Conservation (phyloP, 495 filamentous ascomycete species). For the Chaetomium fimeti region DNA sequence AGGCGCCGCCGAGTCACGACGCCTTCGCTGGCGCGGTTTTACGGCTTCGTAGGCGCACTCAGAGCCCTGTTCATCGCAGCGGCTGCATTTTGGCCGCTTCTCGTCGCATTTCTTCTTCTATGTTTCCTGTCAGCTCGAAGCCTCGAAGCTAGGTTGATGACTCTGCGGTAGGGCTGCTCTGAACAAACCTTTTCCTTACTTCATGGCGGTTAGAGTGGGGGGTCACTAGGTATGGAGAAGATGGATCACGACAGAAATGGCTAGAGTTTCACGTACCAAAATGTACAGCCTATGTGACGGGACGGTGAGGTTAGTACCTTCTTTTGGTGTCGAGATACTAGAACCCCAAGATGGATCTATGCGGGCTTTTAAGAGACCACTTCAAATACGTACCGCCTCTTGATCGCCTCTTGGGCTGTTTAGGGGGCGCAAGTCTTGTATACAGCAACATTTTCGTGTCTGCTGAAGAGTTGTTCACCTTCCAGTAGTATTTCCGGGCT, state of each 20-base stretch:
- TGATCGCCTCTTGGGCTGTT: conserved; percentile 59
- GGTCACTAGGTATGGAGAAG: not conserved
- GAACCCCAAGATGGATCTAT: not conserved
- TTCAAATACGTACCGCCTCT: conserved; percentile 55
- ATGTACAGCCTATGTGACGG: conserved; percentile 50
- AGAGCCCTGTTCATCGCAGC: conserved; percentile 54
- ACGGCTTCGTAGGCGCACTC: conserved; percentile 57
- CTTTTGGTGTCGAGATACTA: not conserved
- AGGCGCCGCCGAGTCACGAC: conserved; percentile 34
- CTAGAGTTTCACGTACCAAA: conserved; percentile 49
- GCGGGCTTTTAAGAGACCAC: too few relatives aligned
- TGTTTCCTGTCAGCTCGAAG: conserved; percentile 2
- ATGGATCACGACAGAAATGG: conserved; percentile 7
- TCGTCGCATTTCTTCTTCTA: conserved; percentile 69
- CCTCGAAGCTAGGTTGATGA: not conserved
- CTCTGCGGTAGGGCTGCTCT: not conserved
- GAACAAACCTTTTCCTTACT: conserved; percentile 41
- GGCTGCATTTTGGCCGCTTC: conserved; percentile 55
- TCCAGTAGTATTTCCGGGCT: not conserved
- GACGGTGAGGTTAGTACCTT: conserved; percentile 6
- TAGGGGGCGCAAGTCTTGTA: conserved; percentile 56
- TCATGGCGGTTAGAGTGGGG: conserved; percentile 25
- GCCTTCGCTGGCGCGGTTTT: conserved; percentile 57
- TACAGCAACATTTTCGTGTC: conserved; percentile 54
- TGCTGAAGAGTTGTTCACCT: not conserved